A percentile compares a stretch with the other conserved stretches of the same genome.
These are phyloP conservation scores for Jacaranda mimosifolia DNA, from an alignment of 257 asterid genomes.

Conservation along the genomic window DNA sequence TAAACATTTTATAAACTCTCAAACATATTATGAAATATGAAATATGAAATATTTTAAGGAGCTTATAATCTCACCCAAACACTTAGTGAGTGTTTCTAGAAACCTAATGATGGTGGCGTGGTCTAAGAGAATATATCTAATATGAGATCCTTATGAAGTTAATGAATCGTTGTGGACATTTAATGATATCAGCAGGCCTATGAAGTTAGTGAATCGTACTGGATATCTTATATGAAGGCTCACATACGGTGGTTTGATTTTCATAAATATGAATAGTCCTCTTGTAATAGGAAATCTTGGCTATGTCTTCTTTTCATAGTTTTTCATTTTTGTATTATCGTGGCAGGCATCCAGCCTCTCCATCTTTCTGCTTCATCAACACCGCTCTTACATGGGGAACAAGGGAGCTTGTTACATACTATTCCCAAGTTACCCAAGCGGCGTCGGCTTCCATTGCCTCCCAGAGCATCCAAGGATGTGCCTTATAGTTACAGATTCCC, in stretches of 20 bases:
- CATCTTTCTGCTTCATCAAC: constrained; percentile 67
- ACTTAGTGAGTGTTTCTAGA: too few species aligned
- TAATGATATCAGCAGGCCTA: not conserved
- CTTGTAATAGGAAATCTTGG: not conserved
- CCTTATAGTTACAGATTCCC: constrained; percentile 74
- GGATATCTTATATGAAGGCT: too few species aligned
- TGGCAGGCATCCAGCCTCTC: constrained; percentile 49
- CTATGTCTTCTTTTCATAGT: not conserved
- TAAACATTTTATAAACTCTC: too few species aligned
- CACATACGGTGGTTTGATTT: too few species aligned
- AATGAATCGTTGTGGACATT: constrained; percentile 7
- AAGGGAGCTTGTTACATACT: constrained; percentile 52
- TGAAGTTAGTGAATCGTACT: not conserved
- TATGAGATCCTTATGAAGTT: not conserved
- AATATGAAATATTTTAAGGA: too few species aligned
- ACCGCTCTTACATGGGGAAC: constrained; percentile 58
- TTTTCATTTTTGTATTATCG: constrained; percentile 24
- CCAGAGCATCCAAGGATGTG: constrained; percentile 74
- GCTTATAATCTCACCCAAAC: too few species aligned
- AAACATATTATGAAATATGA: too few species aligned
- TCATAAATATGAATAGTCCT: not conserved
- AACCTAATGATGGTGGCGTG: constrained; percentile 7
- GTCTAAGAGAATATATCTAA: not conserved
- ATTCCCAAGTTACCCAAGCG: constrained; percentile 54
- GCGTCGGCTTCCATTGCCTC: constrained; percentile 34